phyloP scores from a whole-genome alignment of 2,329 filamentous ascomycete genomes.

The Cryoendolithus antarcticus region DNA sequence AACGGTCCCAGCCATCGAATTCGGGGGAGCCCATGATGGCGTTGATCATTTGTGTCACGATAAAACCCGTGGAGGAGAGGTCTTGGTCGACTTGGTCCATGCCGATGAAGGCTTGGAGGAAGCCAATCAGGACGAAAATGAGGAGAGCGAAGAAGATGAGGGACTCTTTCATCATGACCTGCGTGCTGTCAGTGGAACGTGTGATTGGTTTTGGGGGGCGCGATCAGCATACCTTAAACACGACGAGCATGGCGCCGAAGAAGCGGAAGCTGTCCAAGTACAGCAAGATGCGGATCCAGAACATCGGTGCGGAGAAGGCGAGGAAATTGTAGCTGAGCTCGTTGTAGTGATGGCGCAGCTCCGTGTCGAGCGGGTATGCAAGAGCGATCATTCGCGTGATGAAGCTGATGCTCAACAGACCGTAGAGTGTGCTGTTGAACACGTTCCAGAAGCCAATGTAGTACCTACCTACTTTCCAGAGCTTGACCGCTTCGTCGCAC shows the following conservation, averaged over 20 bases:
- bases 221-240: constrained; percentile 51
- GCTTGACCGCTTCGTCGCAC: constrained; percentile 74
- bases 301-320: constrained; percentile 88
- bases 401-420: constrained; percentile 65
- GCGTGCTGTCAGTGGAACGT: neutral
- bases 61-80: constrained; percentile 51
- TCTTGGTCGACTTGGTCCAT: constrained; percentile 78
- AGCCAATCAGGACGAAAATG: constrained; percentile 68
- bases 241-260: constrained; percentile 96
- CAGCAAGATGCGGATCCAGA: constrained; percentile 84
- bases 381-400: constrained; percentile 68
- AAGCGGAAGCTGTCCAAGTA: constrained; percentile 91
- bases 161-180: constrained; percentile 50
- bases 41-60: constrained; percentile 73
- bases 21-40: constrained; percentile 86
- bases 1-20: constrained; percentile 77
- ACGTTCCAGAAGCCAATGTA: constrained; percentile 96
- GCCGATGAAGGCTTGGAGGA: constrained; percentile 88
- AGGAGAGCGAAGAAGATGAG: constrained; percentile 93
- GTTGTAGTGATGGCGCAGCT: constrained; percentile 51
- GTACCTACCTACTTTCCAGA: constrained; percentile 85
- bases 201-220: neutral
- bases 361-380: constrained; percentile 40
- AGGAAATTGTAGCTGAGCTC: constrained; percentile 85
- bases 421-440: constrained; percentile 78